Conservation (phyloP, 2,329 filamentous ascomycete genomes). For the Ampelomyces quisqualis region DNA sequence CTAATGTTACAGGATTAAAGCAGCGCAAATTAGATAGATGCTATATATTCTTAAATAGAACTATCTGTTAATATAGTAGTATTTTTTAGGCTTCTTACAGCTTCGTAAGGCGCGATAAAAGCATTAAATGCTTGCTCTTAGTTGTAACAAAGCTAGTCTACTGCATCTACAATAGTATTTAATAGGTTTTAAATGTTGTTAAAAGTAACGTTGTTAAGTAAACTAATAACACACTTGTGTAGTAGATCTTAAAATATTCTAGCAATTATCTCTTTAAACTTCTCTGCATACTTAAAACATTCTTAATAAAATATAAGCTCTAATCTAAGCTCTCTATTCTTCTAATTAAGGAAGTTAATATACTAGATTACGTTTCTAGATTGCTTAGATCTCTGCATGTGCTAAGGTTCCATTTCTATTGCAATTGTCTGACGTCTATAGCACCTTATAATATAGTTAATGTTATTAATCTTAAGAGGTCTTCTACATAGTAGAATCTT, state of each 20-base stretch:
- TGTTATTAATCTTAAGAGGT: constrained; percentile 10
- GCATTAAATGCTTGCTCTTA: constrained; percentile 10
- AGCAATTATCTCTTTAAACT: constrained; percentile 11
- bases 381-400: constrained; percentile 14
- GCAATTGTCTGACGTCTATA: constrained; percentile 13
- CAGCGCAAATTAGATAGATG: background rate
- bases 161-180: constrained; percentile 3
- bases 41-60: constrained; percentile 3
- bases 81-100: constrained; percentile 2
- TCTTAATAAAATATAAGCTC: constrained; percentile 17
- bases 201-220: constrained; percentile 9
- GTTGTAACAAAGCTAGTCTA: constrained; percentile 5
- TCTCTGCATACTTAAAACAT: constrained; percentile 9
- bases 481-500: constrained; percentile 1
- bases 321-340: constrained; percentile 12
- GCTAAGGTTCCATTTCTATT: constrained; percentile 12
- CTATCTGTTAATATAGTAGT: constrained; percentile 5
- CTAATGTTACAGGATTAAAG: constrained; percentile 5
- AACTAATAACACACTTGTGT: constrained; percentile 11
- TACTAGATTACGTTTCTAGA: constrained; percentile 3
- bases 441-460: constrained; percentile 14
- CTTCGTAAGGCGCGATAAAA: constrained; percentile 13
- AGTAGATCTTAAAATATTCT: constrained; percentile 13
- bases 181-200: constrained; percentile 9
- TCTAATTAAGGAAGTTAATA: constrained; percentile 11